Percentiles rank a stretch among this genome's conserved stretches.
Evolutionary conservation across 2,329 filamentous ascomycete genomes (phyloP).

Genomic region (Lasiodiplodia gonubiensis): DNA sequence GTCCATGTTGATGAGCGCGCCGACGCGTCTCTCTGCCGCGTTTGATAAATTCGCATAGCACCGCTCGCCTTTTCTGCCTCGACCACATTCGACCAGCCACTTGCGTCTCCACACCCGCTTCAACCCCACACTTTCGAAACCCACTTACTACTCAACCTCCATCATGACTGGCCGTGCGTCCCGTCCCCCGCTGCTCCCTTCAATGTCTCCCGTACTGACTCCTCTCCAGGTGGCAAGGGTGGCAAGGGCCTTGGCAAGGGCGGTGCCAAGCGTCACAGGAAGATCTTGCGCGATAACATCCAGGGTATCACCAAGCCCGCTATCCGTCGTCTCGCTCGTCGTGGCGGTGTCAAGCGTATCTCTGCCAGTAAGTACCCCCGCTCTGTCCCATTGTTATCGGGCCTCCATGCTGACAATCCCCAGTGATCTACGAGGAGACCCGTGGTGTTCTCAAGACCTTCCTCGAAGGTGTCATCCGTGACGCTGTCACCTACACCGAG

Average conservation of each 20-base stretch:
- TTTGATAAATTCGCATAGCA: constrained; percentile 28
- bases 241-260: constrained; percentile 62
- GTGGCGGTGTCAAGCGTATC: constrained; percentile 61
- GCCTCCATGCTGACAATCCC: constrained; percentile 36
- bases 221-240: constrained; percentile 57
- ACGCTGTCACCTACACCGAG: constrained; percentile 79
- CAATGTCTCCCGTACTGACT: constrained; percentile 37
- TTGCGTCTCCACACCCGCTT: constrained; percentile 12
- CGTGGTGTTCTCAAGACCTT: constrained; percentile 79
- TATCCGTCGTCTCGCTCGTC: constrained; percentile 60
- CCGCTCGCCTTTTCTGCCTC: not conserved
- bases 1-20: constrained; percentile 24
- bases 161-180: constrained; percentile 54
- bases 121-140: constrained; percentile 16
- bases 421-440: constrained; percentile 80
- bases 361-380: constrained; percentile 51
- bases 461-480: constrained; percentile 77
- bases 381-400: not conserved
- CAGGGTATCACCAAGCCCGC: constrained; percentile 62
- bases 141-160: constrained; percentile 10
- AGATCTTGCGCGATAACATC: constrained; percentile 63
- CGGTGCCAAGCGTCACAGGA: constrained; percentile 61
- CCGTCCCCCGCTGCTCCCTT: not conserved
- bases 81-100: constrained; percentile 20
- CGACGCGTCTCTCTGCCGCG: constrained; percentile 21